Conservation (phyloP, 495 filamentous ascomycete species). For the Aspergillus haitiensis region DNA sequence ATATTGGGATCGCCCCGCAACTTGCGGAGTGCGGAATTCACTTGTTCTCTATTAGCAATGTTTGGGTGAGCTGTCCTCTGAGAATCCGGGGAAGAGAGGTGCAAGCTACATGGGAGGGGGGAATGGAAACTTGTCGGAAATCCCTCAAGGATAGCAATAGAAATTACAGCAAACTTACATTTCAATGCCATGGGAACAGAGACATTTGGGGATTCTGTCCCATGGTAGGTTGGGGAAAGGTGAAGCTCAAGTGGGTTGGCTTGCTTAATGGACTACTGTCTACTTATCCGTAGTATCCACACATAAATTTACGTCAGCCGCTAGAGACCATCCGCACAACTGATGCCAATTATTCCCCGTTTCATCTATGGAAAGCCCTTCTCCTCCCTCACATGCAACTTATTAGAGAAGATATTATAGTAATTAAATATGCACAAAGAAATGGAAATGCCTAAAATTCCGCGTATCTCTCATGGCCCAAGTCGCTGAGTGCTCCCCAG, state of each 20-base stretch:
- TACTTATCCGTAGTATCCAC: constrained; percentile 12
- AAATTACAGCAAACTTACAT: constrained; percentile 32
- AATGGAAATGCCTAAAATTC: constrained; percentile 20
- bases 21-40: constrained; percentile 44
- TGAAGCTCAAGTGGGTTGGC: background rate
- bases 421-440: constrained; percentile 41
- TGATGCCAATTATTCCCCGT: background rate
- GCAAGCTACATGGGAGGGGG: background rate
- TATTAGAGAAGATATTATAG: constrained; percentile 19
- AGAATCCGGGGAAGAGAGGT: constrained; percentile 24
- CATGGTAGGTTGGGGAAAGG: constrained; percentile 16
- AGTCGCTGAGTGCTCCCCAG: constrained; percentile 64
- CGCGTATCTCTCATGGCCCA: constrained; percentile 50
- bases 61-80: constrained; percentile 26
- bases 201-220: constrained; percentile 27
- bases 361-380: constrained; percentile 18
- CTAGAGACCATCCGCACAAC: constrained; percentile 31
- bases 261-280: background rate
- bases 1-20: constrained; percentile 46
- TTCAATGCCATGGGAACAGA: constrained; percentile 41
- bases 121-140: background rate
- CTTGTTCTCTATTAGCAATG: constrained; percentile 25
- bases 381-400: constrained; percentile 17
- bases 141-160: background rate
- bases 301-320: constrained; percentile 30